Base-by-base conservation (phyloP, 2,329 filamentous ascomycete genomes). In the Aspergillus unguis region DNA sequence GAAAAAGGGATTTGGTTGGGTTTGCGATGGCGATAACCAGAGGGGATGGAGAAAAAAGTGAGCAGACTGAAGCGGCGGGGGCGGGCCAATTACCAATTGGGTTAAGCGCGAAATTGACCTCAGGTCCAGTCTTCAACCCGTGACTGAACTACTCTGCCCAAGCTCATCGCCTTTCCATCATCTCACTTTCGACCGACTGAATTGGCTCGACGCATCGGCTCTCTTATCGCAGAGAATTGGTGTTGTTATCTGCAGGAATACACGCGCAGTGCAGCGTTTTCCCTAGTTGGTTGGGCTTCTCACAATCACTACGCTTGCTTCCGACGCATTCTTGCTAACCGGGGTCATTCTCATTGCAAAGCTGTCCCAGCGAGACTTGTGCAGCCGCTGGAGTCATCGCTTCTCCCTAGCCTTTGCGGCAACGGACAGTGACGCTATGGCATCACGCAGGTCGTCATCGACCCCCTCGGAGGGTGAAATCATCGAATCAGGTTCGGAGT, bases 401-500 rank as follows among this genome's bases (percentile, higher is more conserved):
- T 25, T 25, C 17, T 17, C 17, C 17, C 17, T 17, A 17, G 17
- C 17, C 17, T 17, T 17, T 17, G 17, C 17, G 17, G 17, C 17
- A 17, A 17, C 17, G 17, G 1, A 38, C 31, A 23, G 27, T n/a
- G 31, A 10, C 42, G 70, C 49, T 37, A 81, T 81, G 79, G 68
- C 73, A 62, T 76, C 77, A 58, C 69, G 74, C 73, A 68, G 69
- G 65, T 73, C 77, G 61, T 71, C 70, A 58, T 78, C 80, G 64
- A 90, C 86, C 76, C 89, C 88, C 68, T 89, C 90, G 74, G 89
- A 95, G 76, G 90, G 90, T 76, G 90, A 95, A 79, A 90, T 92
- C 74, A 76, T 87, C 72, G 88, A 92, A 76, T 83, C 83, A 76
- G 80, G 81, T 75, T 81, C 79, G 80, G 81, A 83, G 76, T 73